Evolutionary conservation across 2,329 filamentous ascomycete genomes (phyloP), one percentile per base, ranked within the genome.

Genomic region (Cryphonectria carpinicola): DNA sequence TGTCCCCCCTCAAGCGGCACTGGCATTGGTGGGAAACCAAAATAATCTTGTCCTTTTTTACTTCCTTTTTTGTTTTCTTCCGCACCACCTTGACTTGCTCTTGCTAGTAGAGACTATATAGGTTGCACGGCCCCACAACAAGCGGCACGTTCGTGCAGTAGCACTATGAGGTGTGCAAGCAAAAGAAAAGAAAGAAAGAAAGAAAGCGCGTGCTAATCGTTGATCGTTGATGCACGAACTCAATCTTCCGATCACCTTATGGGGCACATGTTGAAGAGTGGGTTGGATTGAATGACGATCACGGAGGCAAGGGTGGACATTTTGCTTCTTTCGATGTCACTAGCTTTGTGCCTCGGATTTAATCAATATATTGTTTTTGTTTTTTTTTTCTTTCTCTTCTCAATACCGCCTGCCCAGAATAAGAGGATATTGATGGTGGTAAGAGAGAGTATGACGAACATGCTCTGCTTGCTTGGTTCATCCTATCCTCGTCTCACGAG

Each of bases 21-120:
- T 49, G 46, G 46, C 28, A 58, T 58, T 58, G 54, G 54, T 58
- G 54, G 54, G 54, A 58, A 49, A 49, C 14, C 14, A 32, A 32
- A 2, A 32, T 0, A 17, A 1, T 32, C 25, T 56, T 25, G 54
- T 25, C 54, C 11, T 32, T 54, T 28, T 28, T 32, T 32, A 4
- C 3, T 32, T 32, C 4, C 25, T 56, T 54, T 28, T 28, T 11
- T 56, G 28, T 28, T 14, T 56, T 56, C 25, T 32, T 32, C 54
- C 54, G 25, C 54, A 35, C 54, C 46, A 49, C 46, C 46, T 22
- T 46, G 3, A 3, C 37, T 49, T 46, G 0, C 17, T 46, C 43
- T 46, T 46, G 17, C 43, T 46, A 46, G 43, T 46, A 41, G 10
- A 41, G 6, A 0, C 46, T n/a, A 22, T n/a, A 22, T 49, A n/a